Evolutionary conservation across 768 basidiomycete species (phyloP).

Genomic region (Auriscalpium orientale): DNA sequence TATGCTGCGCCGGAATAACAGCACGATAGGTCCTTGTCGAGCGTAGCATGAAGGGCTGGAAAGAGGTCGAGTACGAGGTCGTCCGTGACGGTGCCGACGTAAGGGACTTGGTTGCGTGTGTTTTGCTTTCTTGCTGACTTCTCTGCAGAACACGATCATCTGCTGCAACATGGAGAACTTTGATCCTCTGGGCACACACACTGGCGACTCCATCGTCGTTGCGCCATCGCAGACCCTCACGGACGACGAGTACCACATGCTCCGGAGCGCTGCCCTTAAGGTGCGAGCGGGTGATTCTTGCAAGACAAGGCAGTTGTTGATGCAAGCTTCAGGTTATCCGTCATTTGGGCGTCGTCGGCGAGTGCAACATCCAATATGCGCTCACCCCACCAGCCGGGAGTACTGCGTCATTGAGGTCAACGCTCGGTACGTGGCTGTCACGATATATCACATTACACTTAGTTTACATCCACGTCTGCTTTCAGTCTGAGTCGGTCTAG

Average conservation of each 20-base stretch:
- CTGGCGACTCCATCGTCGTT: constrained; percentile 98
- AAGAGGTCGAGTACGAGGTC: constrained; percentile 98
- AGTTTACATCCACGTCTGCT: not conserved
- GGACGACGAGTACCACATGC: constrained; percentile 98
- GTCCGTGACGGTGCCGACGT: constrained; percentile 97
- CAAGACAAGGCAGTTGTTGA: not conserved
- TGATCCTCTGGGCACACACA: constrained; percentile 97
- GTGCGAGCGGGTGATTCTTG: constrained; percentile 28
- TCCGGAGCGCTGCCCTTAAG: constrained; percentile 95
- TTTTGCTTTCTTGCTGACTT: not conserved
- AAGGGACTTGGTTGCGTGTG: constrained; percentile 26
- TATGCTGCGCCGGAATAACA: too few species aligned
- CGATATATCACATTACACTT: not conserved
- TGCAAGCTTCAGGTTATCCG: constrained; percentile 37
- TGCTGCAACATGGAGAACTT: constrained; percentile 99
- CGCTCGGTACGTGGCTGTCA: constrained; percentile 52
- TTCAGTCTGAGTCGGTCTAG: constrained; percentile 64
- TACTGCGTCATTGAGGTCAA: constrained; percentile 99
- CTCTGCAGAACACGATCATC: constrained; percentile 89
- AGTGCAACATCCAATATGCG: constrained; percentile 98
- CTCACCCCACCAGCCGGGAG: constrained; percentile 84
- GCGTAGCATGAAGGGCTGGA: constrained; percentile 99
- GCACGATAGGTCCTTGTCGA: constrained; percentile 69
- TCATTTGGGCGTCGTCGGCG: constrained; percentile 86
- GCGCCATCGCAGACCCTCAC: constrained; percentile 97